Evolutionary conservation across 345 rosid genomes (phyloP).

Genomic region (Clarkia xantiana): DNA sequence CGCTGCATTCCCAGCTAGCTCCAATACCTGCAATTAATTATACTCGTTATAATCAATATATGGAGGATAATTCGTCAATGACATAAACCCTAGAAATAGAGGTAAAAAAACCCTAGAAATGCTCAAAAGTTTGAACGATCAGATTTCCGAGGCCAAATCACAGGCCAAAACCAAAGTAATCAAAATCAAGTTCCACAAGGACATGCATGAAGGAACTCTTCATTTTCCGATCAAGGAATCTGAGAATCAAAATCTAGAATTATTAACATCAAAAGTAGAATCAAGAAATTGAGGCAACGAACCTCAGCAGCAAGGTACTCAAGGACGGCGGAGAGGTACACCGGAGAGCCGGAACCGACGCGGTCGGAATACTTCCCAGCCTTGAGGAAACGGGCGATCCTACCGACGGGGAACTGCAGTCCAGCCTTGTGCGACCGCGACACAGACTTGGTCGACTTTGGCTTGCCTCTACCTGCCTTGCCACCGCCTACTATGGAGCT

Average conservation of each 20-base stretch:
- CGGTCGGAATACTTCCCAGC: conserved; percentile 75
- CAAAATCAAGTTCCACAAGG: too few relatives aligned
- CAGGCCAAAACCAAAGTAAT: too few relatives aligned
- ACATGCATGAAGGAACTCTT: too few relatives aligned
- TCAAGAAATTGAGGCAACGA: neutral
- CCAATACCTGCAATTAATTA: conserved; percentile 48
- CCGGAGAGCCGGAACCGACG: conserved; percentile 71
- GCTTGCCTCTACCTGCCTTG: conserved; percentile 61
- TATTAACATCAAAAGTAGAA: neutral
- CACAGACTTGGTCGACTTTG: conserved; percentile 49
- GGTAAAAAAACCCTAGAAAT: too few relatives aligned
- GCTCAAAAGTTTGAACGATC: too few relatives aligned
- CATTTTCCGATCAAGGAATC: too few relatives aligned
- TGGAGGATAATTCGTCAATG: too few relatives aligned
- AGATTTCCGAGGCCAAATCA: too few relatives aligned
- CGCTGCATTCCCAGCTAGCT: conserved; percentile 70
- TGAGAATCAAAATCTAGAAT: too few relatives aligned
- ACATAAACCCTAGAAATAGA: too few relatives aligned
- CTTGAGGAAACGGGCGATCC: conserved; percentile 63
- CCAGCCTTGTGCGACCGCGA: conserved; percentile 68
- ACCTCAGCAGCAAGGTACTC: conserved; percentile 82
- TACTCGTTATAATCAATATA: too few relatives aligned
- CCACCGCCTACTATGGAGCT: conserved; percentile 35
- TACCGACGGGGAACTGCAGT: conserved; percentile 63
- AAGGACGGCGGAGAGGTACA: conserved; percentile 66